Evolutionary conservation across 768 basidiomycete species (phyloP), one percentile per base, ranked within the genome.

Genomic region (Boletus speciosus): DNA sequence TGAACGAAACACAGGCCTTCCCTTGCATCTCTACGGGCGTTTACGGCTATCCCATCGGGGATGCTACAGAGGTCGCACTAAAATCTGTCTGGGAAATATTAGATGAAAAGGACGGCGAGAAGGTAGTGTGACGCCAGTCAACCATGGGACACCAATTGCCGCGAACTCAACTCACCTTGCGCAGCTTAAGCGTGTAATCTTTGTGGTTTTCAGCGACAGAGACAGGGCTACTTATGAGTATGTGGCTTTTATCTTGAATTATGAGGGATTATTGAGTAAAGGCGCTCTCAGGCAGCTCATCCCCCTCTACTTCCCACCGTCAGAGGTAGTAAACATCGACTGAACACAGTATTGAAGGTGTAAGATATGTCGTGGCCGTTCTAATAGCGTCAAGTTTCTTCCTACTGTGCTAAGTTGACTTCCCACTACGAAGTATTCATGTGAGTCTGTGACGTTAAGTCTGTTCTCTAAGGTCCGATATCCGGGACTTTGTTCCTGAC

Each of bases 11-110:
- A 27, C 46, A 92, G 91, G 89, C 89, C 4, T 91, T 93, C 60
- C 86, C 86, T 6, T 85, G 82, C 6, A 82, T 93, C 47, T 92
- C 90, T 4, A 91, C 90, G 0, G 91, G 81, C 0, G 74, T 90
- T 15, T 93, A 90, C 56, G 80, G 85, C 3, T 93, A 92, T 69
- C 91, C 90, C 1, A 82, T 90, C 42, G 69, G 71, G 41, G 83
- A 82, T 58, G 91, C 90, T 0, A 85, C 91, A 0, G 79, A 79
- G 31, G 77, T 93, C 49, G 90, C 90, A 3, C 67, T 92, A 49
- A 71, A 77, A 27, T 75, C 78, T 27, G 81, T 78, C 14, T 77
- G 88, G 47, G 67, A 76, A 32, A 83, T 83, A 50, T 66, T 83
- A 38, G 85, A 89, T 23, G 74, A 78, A 4, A 74, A 81, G 23